Evolutionary conservation across 1,284 basidiomycete species (phyloP), one percentile per base, ranked within the genome.

Genomic region (Trametes polyzona): DNA sequence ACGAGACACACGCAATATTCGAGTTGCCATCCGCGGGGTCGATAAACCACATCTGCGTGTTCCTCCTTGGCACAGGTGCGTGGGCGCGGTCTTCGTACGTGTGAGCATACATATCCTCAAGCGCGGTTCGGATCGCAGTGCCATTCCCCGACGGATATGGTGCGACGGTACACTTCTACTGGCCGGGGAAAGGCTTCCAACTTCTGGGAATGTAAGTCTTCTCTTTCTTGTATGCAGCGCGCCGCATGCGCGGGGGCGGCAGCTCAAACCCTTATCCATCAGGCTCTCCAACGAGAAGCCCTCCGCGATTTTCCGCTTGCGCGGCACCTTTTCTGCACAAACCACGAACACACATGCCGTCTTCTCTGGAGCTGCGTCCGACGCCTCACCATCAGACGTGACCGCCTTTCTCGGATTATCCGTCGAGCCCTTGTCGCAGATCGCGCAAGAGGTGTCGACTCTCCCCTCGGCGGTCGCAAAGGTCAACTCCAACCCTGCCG

Each of bases 241-340:
- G 17, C 19, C 23, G 24, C 12, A 24, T 12, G 5, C 24, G 16
- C 26, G 27, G 27, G 43, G 41, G 19, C 42, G 3, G 29, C 27
- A 26, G 48, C 43, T 19, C 4, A 35, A 7, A 24, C 39, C 42
- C 35, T n/a, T 21, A 23, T 17, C 14, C 23, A 23, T 39, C 29
- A 95, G 93, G 79, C 79, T 97, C 33, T 94, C 93, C 2, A 95
- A 95, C 70, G 87, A 90, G 19, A 96, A 96, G 69, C 94, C 94
- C 0, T 95, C 93, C 1, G 89, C 93, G 1, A 95, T 97, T 67
- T 96, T 95, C 76, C 89, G 93, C 16, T 80, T 96, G 16, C 84
- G 89, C 9, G 87, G 82, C 47, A 85, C 80, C 43, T 89, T 85
- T 72, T 75, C 78, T n/a, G 71, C 82, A 9, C 69, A 75, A 55